Conservation (phyloP, 345 rosid species). For the Raphanus raphanistrum region DNA sequence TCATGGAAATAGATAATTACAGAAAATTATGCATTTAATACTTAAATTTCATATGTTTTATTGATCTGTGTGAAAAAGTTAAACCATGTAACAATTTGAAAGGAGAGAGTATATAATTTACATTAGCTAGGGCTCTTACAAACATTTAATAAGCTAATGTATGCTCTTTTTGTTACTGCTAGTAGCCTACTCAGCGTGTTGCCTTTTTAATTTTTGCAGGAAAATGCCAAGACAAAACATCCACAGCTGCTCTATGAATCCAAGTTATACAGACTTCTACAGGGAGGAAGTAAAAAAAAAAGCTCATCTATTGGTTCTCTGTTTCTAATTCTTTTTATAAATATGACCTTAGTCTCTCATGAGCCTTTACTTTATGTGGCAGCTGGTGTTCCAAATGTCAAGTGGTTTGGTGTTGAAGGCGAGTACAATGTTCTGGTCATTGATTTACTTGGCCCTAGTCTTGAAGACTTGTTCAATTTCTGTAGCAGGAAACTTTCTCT, state of each 20-base stretch:
- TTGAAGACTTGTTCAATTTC: slow-evolving; percentile 94
- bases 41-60: too few species aligned
- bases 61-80: too few species aligned
- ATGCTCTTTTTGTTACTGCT: not conserved
- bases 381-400: slow-evolving; percentile 95
- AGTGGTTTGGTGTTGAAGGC: slow-evolving; percentile 95
- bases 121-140: not conserved
- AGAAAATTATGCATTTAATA: too few species aligned
- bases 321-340: slow-evolving; percentile 23
- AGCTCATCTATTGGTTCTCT: not conserved
- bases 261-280: slow-evolving; percentile 79
- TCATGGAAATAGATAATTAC: too few species aligned
- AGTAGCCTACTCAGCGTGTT: not conserved
- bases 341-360: not conserved
- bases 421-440: slow-evolving; percentile 93
- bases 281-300: slow-evolving; percentile 75
- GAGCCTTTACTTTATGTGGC: slow-evolving; percentile 28
- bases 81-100: too few species aligned
- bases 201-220: slow-evolving; percentile 42
- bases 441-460: slow-evolving; percentile 98
- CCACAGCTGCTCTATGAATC: slow-evolving; percentile 89
- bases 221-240: slow-evolving; percentile 87
- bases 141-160: slow-evolving; percentile 18
- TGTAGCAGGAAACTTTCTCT: slow-evolving; percentile 89
- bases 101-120: too few species aligned